These are phyloP conservation scores for Boletus subparvulus DNA, from an alignment of 768 basidiomycete species.

Conservation along the genomic window DNA sequence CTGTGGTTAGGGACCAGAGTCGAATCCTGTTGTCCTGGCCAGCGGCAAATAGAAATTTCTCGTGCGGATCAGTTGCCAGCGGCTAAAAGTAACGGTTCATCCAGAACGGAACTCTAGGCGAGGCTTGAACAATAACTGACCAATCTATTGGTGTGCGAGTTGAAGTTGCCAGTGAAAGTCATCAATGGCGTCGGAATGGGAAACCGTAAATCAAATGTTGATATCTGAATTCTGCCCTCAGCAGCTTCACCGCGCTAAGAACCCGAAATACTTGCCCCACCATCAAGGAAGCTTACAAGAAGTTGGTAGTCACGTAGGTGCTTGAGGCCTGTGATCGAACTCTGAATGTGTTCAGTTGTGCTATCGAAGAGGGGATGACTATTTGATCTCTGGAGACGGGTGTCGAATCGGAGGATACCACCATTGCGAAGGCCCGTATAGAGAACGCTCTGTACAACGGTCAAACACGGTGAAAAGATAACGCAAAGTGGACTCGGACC, in stretches of 20 bases:
- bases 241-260: not conserved
- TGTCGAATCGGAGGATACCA: conserved; percentile 55
- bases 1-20: conserved; percentile 66
- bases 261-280: conserved; percentile 45
- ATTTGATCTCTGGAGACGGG: conserved; percentile 39
- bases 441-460: conserved; percentile 41
- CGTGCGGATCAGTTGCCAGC: conserved; percentile 52
- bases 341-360: conserved; percentile 30
- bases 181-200: conserved; percentile 44
- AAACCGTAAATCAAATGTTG: conserved; percentile 63
- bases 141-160: conserved; percentile 48
- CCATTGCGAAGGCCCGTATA: conserved; percentile 65
- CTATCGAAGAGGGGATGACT: conserved; percentile 42
- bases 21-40: conserved; percentile 66
- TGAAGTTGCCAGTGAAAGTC: conserved; percentile 56
- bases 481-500: conserved; percentile 32
- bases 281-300: conserved; percentile 57
- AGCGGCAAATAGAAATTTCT: conserved; percentile 64
- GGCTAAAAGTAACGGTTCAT: conserved; percentile 45
- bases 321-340: conserved; percentile 55
- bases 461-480: not conserved
- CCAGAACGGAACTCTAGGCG: not conserved
- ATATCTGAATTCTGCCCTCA: conserved; percentile 43
- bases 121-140: conserved; percentile 37
- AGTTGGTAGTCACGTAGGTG: conserved; percentile 51